Percentiles rank a stretch among this genome's conserved stretches.
Evolutionary conservation across 768 basidiomycete species (phyloP).

Genomic region (Serendipita vermifera): DNA sequence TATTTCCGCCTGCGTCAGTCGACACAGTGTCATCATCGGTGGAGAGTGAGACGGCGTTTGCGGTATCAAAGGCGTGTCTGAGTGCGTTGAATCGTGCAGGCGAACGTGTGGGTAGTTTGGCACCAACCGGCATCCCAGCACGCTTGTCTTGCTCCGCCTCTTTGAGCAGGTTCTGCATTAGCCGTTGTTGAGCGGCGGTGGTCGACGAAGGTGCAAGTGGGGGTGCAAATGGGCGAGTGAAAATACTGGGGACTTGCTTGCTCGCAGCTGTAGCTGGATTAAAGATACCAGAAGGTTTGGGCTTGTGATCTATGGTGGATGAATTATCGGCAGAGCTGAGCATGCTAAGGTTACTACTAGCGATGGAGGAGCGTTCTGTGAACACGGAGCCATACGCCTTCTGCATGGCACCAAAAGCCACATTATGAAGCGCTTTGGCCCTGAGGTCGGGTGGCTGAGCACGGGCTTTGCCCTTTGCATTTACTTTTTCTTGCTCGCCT

Average conservation of each 20-base stretch:
- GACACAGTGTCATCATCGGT: constrained; percentile 1
- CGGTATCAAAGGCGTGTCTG: not conserved
- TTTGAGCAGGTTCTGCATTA: not conserved
- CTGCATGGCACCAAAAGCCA: not conserved
- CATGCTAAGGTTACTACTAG: not conserved
- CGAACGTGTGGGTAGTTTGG: not conserved
- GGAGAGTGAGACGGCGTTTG: not conserved
- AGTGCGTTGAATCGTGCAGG: not conserved
- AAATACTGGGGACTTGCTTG: not conserved
- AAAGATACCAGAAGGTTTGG: not conserved
- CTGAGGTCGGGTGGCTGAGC: not conserved
- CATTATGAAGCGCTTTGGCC: not conserved
- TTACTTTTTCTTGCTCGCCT: no score
- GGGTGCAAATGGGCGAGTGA: not conserved
- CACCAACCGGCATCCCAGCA: not conserved
- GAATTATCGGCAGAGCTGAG: constrained; percentile 7
- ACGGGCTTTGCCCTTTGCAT: not conserved
- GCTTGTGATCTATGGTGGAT: not conserved
- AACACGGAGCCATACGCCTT: not conserved
- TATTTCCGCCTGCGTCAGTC: not conserved
- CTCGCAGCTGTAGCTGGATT: not conserved
- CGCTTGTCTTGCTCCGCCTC: not conserved
- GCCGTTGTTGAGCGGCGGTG: not conserved
- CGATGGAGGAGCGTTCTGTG: not conserved
- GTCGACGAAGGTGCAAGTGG: not conserved